These are phyloP conservation scores for Tuber indicum DNA, from an alignment of 495 filamentous ascomycete species.

Conservation along the genomic window DNA sequence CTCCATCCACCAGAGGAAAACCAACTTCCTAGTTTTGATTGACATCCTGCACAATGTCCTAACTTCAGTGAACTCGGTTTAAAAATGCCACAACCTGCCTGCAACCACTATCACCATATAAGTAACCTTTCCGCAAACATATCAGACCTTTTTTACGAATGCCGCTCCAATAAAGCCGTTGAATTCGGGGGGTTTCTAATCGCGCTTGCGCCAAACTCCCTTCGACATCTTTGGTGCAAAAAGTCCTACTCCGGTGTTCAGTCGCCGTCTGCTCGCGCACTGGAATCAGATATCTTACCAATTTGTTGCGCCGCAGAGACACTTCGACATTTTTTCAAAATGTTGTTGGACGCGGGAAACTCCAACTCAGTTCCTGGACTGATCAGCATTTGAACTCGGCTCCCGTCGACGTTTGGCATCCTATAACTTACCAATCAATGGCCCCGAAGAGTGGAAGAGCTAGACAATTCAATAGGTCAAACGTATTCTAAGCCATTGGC, in stretches of 20 bases:
- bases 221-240: conserved; percentile 42
- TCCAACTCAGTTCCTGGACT: conserved; percentile 53
- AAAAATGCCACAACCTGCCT: not conserved
- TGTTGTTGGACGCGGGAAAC: conserved; percentile 73
- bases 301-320: conserved; percentile 80
- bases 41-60: not conserved
- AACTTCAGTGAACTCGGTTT: not conserved
- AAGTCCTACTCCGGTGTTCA: conserved; percentile 35
- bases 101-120: not conserved
- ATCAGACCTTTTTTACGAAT: not conserved
- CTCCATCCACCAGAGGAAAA: conserved; percentile 1
- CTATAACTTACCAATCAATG: conserved; percentile 41
- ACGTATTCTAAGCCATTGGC: not conserved
- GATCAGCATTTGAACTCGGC: conserved; percentile 43
- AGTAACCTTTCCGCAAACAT: not conserved
- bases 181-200: conserved; percentile 12
- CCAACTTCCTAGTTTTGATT: conserved; percentile 1
- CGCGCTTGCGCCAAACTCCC: conserved; percentile 40
- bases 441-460: conserved; percentile 48
- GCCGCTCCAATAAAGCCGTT: not conserved
- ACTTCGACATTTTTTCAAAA: conserved; percentile 75
- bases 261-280: conserved; percentile 5
- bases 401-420: conserved; percentile 45
- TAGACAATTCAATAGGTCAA: conserved; percentile 34
- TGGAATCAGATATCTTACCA: conserved; percentile 49